These are phyloP conservation scores for Colletotrichum sidae DNA, from an alignment of 2,329 filamentous ascomycete species.

Conservation along the genomic window DNA sequence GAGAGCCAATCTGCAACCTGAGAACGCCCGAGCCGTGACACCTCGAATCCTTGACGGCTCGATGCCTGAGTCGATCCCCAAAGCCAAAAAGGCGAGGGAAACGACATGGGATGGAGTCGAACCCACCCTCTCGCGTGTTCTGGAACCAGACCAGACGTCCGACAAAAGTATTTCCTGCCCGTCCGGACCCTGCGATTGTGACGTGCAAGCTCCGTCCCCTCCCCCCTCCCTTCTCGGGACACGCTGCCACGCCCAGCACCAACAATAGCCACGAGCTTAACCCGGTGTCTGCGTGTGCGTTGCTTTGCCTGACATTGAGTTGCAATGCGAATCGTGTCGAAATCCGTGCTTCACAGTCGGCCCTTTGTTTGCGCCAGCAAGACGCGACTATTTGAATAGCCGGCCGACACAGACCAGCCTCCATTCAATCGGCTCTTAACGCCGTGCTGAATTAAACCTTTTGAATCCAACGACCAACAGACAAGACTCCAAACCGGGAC, in stretches of 20 bases:
- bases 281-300: conserved; percentile 16
- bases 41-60: conserved; percentile 1
- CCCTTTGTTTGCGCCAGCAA: too few relatives aligned
- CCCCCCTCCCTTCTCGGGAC: neutral
- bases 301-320: conserved; percentile 25
- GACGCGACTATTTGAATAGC: too few relatives aligned
- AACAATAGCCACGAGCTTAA: conserved; percentile 2
- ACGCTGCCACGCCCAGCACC: neutral
- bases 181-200: conserved; percentile 33
- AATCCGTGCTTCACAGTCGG: too few relatives aligned
- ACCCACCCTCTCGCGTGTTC: conserved; percentile 31
- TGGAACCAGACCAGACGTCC: conserved; percentile 35
- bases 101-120: conserved; percentile 27
- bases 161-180: conserved; percentile 26
- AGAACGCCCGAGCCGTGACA: conserved; percentile 26
- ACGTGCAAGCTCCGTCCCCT: conserved; percentile 13
- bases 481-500: too few relatives aligned
- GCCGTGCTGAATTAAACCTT: too few relatives aligned
- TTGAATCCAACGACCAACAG: too few relatives aligned
- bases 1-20: neutral
- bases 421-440: too few relatives aligned
- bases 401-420: too few relatives aligned
- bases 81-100: conserved; percentile 23
- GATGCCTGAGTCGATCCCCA: conserved; percentile 33
- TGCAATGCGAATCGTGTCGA: conserved; percentile 25